Base-by-base conservation (phyloP, 2,329 filamentous ascomycete genomes). In the Hymenoscyphus occultus region DNA sequence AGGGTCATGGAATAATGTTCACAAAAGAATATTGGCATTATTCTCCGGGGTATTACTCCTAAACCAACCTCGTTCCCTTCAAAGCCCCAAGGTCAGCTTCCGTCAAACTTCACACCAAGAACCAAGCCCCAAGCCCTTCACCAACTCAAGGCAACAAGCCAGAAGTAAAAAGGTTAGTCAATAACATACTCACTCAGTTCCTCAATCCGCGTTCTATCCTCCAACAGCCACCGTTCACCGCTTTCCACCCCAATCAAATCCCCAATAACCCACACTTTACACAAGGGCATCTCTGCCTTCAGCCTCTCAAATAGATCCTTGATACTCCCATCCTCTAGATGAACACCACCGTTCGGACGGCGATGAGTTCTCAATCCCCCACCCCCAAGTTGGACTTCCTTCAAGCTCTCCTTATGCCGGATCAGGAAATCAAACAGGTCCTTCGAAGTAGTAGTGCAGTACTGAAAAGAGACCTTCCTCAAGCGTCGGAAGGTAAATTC, bases 251-350 rank as follows among this genome's bases (percentile, higher is more conserved):
- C 68, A 2, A 65, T 56, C 40, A 72, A 59, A 65, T 81, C 79
- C 3, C 81, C 81, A 65, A 77, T 76, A 67, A 80, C 74, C 45
- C 82, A 71, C 16, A 56, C 22, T 19, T 39, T 28, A 35, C 32
- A 57, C 31, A 1, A 14, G 13, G 9, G 6, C 16, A 57, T 57
- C 31, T 19, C 56, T 12, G 35, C 75, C 19, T 75, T 77, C 45
- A 83, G 71, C 16, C 76, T 74, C 2, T 75, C 73, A 68, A 83
- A 80, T 5, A 84, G 71, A 0, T 76, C 78, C 61, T 76, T 74
- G 67, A 81, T 82, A 0, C 76, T 79, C 6, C 82, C 82, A 48
- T 79, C 76, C 63, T 77, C 77, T 12, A 84, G 74, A 62, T 79
- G 77, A 39, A 83, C 73, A 13, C 81, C 81, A 19, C 80, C 80